phyloP scores from a whole-genome alignment of 2,329 filamentous ascomycete genomes.

The Thyridium curvatum region DNA sequence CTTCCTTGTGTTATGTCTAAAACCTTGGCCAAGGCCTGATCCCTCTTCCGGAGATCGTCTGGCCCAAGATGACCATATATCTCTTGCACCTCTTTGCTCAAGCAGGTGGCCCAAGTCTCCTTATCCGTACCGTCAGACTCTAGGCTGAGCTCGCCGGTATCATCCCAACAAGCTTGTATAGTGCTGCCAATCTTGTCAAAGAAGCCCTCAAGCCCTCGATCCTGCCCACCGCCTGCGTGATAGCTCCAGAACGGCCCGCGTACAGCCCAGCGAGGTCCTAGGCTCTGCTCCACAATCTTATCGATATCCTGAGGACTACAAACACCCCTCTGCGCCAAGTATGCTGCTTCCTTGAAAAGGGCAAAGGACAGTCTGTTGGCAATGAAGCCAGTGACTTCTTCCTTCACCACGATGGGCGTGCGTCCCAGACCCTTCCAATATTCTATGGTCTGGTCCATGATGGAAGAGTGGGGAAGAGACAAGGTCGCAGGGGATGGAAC shows the following conservation, averaged over 20 bases:
- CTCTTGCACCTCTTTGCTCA: no score
- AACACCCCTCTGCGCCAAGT: constrained; percentile 20
- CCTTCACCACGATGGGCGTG: constrained; percentile 28
- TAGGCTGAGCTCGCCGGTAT: no score
- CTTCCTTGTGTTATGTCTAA: no score
- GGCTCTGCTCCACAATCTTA: background rate
- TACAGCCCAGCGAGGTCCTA: constrained; percentile 7
- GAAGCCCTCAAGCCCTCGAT: no score
- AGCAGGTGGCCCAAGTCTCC: no score
- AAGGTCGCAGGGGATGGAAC: constrained; percentile 27
- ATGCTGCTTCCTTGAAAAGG: constrained; percentile 26
- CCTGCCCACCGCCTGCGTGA: no score
- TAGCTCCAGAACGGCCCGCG: constrained; percentile 2
- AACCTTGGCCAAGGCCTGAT: no score
- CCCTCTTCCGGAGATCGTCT: no score
- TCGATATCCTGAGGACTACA: background rate
- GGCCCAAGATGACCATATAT: no score
- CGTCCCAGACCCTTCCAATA: constrained; percentile 34
- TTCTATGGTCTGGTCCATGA: constrained; percentile 18
- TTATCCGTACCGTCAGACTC: no score
- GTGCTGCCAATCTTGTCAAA: no score
- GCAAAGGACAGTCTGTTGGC: constrained; percentile 38
- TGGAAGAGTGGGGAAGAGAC: background rate
- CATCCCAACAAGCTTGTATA: no score
- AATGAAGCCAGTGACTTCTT: constrained; percentile 34